A percentile compares a stretch with the other conserved stretches of the same genome.
Evolutionary conservation across 2,329 filamentous ascomycete genomes (phyloP).

Genomic region (Fusarium chlamydosporum): DNA sequence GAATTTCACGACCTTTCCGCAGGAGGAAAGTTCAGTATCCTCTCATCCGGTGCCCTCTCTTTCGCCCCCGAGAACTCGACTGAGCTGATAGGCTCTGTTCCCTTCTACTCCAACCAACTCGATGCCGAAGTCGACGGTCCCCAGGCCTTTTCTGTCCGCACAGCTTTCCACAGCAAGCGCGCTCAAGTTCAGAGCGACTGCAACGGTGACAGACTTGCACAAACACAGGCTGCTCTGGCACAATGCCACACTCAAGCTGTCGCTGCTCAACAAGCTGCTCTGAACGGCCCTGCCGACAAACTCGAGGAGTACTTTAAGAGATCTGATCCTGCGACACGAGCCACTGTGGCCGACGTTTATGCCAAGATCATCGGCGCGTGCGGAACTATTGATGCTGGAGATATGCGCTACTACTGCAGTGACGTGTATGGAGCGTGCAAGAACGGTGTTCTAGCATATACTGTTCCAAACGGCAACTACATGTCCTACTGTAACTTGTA

Average conservation of each 20-base stretch:
- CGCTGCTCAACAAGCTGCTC: constrained; percentile 65
- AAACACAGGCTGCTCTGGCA: constrained; percentile 65
- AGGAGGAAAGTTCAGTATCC: constrained; percentile 69
- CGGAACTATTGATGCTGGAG: constrained; percentile 61
- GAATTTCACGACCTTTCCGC: constrained; percentile 66
- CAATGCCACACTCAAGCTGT: constrained; percentile 69
- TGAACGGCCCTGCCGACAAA: constrained; percentile 63
- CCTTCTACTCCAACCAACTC: constrained; percentile 72
- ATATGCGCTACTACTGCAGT: constrained; percentile 70
- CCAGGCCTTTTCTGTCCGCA: constrained; percentile 65
- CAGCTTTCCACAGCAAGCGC: constrained; percentile 66
- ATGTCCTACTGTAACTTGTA: constrained; percentile 74
- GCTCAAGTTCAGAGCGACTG: constrained; percentile 68
- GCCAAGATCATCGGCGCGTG: constrained; percentile 69
- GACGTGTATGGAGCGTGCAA: constrained; percentile 69
- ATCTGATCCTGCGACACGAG: constrained; percentile 60
- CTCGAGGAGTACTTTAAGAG: constrained; percentile 76
- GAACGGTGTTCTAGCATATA: constrained; percentile 71
- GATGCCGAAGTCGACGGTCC: constrained; percentile 69
- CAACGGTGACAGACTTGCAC: constrained; percentile 61
- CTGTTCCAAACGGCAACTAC: constrained; percentile 65
- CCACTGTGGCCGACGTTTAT: constrained; percentile 66
- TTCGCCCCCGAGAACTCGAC: constrained; percentile 67
- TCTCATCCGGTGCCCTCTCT: constrained; percentile 69
- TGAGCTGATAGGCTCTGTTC: constrained; percentile 67